Percentiles rank a stretch among this genome's conserved stretches.
These are phyloP conservation scores for Neurospora africana DNA, from an alignment of 495 filamentous ascomycete genomes.

Conservation along the genomic window DNA sequence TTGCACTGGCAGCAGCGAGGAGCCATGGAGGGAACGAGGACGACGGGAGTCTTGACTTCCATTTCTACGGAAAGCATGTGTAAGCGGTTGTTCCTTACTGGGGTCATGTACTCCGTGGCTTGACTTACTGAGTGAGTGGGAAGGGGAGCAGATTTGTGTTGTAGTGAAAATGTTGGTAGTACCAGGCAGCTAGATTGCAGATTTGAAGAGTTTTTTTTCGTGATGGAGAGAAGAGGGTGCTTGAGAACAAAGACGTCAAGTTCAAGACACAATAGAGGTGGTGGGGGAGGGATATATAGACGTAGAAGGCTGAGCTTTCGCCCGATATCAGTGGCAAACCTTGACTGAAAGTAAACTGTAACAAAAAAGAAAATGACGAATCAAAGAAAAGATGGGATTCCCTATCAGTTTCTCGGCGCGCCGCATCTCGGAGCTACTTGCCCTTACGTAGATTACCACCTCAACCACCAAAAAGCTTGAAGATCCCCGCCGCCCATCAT, in stretches of 20 bases:
- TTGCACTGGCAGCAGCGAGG: constrained; percentile 40
- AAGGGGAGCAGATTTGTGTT: background rate
- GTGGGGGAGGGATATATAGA: background rate
- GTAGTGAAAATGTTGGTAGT: background rate
- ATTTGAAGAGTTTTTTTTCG: background rate
- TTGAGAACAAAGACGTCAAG: background rate
- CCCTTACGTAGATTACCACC: background rate
- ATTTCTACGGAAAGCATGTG: background rate
- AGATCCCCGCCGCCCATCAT: background rate
- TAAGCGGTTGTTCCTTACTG: background rate
- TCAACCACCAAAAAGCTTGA: background rate
- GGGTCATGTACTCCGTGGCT: background rate
- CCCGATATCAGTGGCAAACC: background rate
- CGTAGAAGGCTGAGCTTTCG: background rate
- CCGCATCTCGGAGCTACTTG: background rate
- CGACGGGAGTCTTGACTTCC: background rate
- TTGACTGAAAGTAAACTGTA: background rate
- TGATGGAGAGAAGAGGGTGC: background rate
- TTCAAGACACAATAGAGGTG: background rate
- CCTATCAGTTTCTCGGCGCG: background rate
- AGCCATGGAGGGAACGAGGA: background rate
- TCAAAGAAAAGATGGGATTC: background rate
- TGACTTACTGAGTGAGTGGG: background rate
- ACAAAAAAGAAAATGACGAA: background rate
- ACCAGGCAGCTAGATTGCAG: background rate